Evolutionary conservation across 164 flowering plant species (phyloP), one percentile per base, ranked within the genome.

Genomic region (Magnolia officinalis): DNA sequence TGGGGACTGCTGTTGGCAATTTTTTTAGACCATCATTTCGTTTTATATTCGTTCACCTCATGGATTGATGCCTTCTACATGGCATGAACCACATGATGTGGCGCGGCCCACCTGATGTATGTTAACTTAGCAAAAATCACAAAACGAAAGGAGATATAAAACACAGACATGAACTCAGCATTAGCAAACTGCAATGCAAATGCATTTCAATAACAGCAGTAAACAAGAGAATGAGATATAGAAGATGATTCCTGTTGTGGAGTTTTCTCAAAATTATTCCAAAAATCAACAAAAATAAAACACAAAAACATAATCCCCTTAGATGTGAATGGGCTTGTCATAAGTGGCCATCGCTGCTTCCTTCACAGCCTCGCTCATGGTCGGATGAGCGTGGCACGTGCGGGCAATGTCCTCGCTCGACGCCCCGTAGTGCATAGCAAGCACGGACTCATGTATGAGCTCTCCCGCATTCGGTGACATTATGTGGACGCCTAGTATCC

Each of bases 281-380:
- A 58, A 73, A 73, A 61, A 29, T 55, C 24, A 61, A 8, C 55
- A 70, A 70, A 19, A 45, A 10, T 2, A 18, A 61, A 50, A 49
- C 13, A 73, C 24, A 24, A 72, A 13, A 72, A 19, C 65, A 61
- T 6, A 14, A 37, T 7, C 45, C 58, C 75, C 69, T 74, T 80
- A 83, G 66, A 95, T 91, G 87, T 95, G 98, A 80, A 95, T 95
- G 82, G 98, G 89, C 86, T 95, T 95, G 87, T 93, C 98, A 66
- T 91, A 90, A 55, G 98, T 93, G 51, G 98, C 98, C 97, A 95
- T 93, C 18, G 98, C 98, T 66, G 98, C 98, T 81, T 95, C 98
- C 84, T 93, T 93, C 82, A 95, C 64, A 8, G 98, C 98, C 85
- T 95, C 98, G 67, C 96, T 90, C 96, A 95, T 88, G 13, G 98